Conservation (phyloP, 805 yeast species). For the Yarrowia alimentaria region DNA sequence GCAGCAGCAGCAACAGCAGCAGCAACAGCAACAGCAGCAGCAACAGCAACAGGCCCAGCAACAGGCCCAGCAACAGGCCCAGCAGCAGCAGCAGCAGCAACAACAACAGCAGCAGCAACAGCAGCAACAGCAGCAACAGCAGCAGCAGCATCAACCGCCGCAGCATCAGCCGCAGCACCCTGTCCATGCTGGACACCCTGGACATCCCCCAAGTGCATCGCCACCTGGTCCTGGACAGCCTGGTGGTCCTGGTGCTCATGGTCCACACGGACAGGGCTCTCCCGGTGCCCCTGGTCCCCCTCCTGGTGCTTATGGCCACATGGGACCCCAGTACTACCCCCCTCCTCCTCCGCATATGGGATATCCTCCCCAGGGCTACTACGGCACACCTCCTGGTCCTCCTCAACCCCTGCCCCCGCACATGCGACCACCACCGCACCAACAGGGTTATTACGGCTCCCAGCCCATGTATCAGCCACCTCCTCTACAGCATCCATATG, state of each 20-base stretch:
- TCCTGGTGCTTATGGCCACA: not conserved
- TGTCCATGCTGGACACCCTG: slow-evolving; percentile 3
- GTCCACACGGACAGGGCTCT: too few relatives aligned
- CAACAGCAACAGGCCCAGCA: not conserved
- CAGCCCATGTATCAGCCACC: slow-evolving; percentile 19
- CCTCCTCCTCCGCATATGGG: slow-evolving; percentile 22
- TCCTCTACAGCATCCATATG: slow-evolving; percentile 16
- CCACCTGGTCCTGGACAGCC: slow-evolving; percentile 13
- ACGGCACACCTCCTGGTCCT: slow-evolving; percentile 7
- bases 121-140: not conserved
- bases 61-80: too few relatives aligned
- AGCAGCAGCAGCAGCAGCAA: too few relatives aligned
- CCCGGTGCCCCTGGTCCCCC: not conserved
- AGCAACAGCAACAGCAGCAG: not conserved
- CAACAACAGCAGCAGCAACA: slow-evolving; percentile 1
- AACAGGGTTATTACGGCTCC: slow-evolving; percentile 18
- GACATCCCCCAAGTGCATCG: not conserved
- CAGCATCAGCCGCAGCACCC: not conserved
- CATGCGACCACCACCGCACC: slow-evolving; percentile 12
- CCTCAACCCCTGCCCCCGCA: slow-evolving; percentile 7
- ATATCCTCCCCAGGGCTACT: slow-evolving; percentile 21
- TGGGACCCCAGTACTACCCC: slow-evolving; percentile 20
- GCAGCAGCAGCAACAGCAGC: not conserved
- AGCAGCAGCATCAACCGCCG: slow-evolving; percentile 3
- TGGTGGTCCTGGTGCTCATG: too few relatives aligned